These are phyloP conservation scores for Paracoccidioides brasiliensis DNA, from an alignment of 2,329 filamentous ascomycete species.

Conservation along the genomic window DNA sequence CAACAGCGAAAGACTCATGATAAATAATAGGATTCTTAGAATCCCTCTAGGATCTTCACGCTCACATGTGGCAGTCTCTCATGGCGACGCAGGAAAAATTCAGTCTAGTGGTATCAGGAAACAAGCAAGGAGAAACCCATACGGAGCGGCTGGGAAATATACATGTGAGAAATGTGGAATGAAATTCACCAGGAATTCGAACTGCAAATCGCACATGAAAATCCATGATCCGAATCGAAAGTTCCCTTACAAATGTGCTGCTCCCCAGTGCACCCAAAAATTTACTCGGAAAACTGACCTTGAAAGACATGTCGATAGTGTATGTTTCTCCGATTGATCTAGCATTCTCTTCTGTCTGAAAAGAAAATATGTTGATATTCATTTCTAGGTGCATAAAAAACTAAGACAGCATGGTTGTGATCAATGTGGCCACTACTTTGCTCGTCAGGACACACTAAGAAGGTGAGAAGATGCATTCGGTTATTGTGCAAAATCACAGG, in stretches of 20 bases:
- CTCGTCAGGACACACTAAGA: conserved; percentile 68
- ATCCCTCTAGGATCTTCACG: conserved; percentile 2
- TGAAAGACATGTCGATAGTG: conserved; percentile 40
- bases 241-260: conserved; percentile 56
- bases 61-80: background rate
- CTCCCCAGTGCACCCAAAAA: conserved; percentile 53
- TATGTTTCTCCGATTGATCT: conserved; percentile 30
- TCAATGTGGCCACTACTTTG: conserved; percentile 58
- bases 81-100: background rate
- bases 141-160: conserved; percentile 49
- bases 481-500: background rate
- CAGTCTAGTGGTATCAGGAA: conserved; percentile 4
- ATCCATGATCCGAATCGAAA: conserved; percentile 63
- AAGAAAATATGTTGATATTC: conserved; percentile 35
- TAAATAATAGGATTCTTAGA: conserved; percentile 3
- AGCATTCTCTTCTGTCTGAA: background rate
- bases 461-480: conserved; percentile 42
- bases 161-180: conserved; percentile 63
- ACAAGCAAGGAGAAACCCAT: conserved; percentile 1
- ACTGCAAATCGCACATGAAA: conserved; percentile 75
- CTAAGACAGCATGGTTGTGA: conserved; percentile 56
- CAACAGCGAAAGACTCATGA: background rate
- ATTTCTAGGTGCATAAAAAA: conserved; percentile 54
- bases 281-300: conserved; percentile 80
- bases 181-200: conserved; percentile 71